Base-by-base conservation (phyloP, 139 green algal species). In the Pleodorina starrii region DNA sequence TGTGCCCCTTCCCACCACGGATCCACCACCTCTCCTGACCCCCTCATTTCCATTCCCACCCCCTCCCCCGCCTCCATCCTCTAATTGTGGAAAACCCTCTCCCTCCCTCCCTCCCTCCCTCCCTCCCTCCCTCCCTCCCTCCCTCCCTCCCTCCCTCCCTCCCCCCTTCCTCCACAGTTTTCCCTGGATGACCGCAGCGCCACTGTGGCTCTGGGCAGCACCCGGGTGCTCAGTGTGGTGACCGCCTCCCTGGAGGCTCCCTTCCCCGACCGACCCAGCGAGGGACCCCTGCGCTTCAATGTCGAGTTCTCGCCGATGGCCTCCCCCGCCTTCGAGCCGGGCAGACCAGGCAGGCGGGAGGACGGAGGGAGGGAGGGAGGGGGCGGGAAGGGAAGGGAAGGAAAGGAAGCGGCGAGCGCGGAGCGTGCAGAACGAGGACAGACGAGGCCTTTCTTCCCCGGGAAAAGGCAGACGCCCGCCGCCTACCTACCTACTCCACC, bases 241-340 rank as follows among this genome's bases (percentile, higher is more conserved):
- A 91, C 84, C 0, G 97, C 93, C 27, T 76, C 87, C 35, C 89
- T 99, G 60, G 93, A 95, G 17, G 63, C 91, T 11, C 97, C 97
- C 35, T 98, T 90, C 77, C 91, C 91, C 19, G 97, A 97, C 89
- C 90, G 95, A 44, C 93, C 92, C 51, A 96, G 90, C 85, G 95
- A 99, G 88, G 97, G 97, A 68, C 92, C 89, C 7, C 77, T 98
- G n/a, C 89, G 90, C 2, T 97, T 99, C 90, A 94, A 96, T 35
- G 96, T 97, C 17, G 95, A 98, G 91, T 93, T 97, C 74, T 93
- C 90, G 0, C 95, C 96, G 23, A 97, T 98, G 95, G 96, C 96
- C 10, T 94, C 93, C 23, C 91, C 94, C 29, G 90, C 85, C 10
- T 97, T 97, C 90, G 95, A 97, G 90, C 54, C 91, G 14, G 94